Base-by-base conservation (phyloP, 208 protist species). In the Crithidia sp. region DNA sequence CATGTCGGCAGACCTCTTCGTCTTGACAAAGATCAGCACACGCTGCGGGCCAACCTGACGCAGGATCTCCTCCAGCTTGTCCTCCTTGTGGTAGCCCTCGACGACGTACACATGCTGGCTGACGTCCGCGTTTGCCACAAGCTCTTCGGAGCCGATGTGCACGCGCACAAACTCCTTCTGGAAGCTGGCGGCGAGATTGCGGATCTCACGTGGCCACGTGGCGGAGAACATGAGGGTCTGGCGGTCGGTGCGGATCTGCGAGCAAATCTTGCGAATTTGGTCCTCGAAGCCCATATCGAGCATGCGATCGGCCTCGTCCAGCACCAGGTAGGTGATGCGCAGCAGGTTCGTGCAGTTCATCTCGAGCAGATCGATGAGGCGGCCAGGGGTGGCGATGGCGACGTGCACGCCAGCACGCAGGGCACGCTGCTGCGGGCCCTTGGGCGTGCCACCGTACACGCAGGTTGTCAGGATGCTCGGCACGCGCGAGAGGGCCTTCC, bases 201-300 rank as follows among this genome's bases (percentile, higher is more conserved):
- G 84, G 39, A 98, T 93, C 58, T 96, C 89, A 60, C 81, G 81
- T 28, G 93, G 93, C 94, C 92, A 99, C 41, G 98, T 99, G 16
- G 98, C 98, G 8, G 95, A 98, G 80, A 99, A 99, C 89, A 99
- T 95, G 8, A 99, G 88, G 41, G 97, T 99, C 87, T 99, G 98
- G 28, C 98, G 74, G 77, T 99, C 96, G 8, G 94, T 90, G 58
- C 97, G 87, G 6, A 99, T 92, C 76, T 98, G 95, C 16, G 88
- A 87, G 69, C 99, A 87, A 52, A 99, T 95, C 50, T 93, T 89
- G n/a, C 82, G 90, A 50, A 99, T 99, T 83, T 99, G 98, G 13
- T 96, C 92, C 78, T 99, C 98, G 80, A 99, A 99, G 39, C 98
- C 99, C 91, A 99, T 98, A 77, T 99, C 98, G 39, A 99, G 97